A percentile compares a stretch with the other conserved stretches of the same genome.
Conservation (phyloP, 169 alveolate genomes). For the Besnoitia besnoiti region DNA sequence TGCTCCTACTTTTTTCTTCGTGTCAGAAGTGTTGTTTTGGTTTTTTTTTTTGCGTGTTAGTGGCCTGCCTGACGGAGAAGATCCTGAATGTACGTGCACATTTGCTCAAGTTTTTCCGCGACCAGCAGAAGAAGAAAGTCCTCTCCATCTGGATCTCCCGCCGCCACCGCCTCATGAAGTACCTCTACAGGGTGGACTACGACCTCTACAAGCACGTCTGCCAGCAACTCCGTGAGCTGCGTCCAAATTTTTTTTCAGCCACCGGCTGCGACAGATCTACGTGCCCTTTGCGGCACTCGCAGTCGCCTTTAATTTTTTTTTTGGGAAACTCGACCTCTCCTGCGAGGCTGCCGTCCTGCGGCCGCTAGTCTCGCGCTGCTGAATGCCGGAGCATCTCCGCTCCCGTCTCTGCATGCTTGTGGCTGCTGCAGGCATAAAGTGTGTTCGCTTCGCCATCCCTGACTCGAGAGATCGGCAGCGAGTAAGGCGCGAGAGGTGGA, state of each 20-base stretch:
- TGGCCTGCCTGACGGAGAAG: constrained; percentile 86
- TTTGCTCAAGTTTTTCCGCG: constrained; percentile 79
- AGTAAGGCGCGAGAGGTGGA: no score
- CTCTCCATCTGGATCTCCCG: constrained; percentile 84
- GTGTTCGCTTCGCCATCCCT: constrained; percentile 85
- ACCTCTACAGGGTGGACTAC: constrained; percentile 82
- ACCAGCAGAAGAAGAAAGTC: constrained; percentile 82
- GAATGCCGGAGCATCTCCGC: no score
- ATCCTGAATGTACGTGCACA: constrained; percentile 85
- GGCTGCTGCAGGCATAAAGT: constrained; percentile 75
- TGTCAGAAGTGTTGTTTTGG: background rate
- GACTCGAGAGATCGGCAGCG: constrained; percentile 86
- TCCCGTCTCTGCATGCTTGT: background rate
- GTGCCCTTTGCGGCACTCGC: no score
- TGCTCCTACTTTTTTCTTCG: background rate
- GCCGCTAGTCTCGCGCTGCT: no score
- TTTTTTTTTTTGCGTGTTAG: constrained; percentile 49
- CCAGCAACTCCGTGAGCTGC: constrained; percentile 74
- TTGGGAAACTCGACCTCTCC: background rate
- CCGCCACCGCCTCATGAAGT: constrained; percentile 83
- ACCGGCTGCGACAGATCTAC: no score
- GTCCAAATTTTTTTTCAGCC: no score
- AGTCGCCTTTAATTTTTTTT: no score
- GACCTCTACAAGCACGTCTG: constrained; percentile 84
- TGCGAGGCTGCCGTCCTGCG: background rate